Conservation (phyloP, 352 stramenopile species). For the Plasmopara halstedii region DNA sequence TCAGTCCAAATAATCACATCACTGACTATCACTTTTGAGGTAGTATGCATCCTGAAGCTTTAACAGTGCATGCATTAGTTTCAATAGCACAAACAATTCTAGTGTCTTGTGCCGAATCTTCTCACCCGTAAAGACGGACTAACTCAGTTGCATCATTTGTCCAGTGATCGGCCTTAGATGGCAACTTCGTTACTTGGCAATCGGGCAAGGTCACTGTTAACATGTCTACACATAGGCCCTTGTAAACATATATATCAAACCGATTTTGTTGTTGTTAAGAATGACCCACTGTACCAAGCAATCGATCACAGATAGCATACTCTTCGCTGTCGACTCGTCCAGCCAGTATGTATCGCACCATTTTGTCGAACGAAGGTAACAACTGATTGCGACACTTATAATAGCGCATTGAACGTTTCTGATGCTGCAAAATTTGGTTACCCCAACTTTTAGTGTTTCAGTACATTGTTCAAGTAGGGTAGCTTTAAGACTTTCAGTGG, state of each 20-base stretch:
- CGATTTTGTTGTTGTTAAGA: background rate
- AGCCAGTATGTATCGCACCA: conserved; percentile 55
- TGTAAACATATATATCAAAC: background rate
- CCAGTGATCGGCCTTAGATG: conserved; percentile 41
- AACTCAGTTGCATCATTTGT: conserved; percentile 34
- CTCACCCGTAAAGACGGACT: conserved; percentile 40
- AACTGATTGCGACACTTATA: background rate
- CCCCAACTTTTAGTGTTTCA: too few relatives aligned
- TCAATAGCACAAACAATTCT: conserved; percentile 1
- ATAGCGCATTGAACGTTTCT: too few relatives aligned
- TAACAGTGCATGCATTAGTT: background rate
- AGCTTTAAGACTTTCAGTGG: too few relatives aligned
- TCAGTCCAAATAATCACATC: conserved; percentile 66
- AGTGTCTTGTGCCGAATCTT: background rate
- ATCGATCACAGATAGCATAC: conserved; percentile 63
- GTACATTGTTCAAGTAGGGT: too few relatives aligned
- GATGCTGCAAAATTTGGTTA: too few relatives aligned
- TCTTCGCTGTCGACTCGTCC: conserved; percentile 62
- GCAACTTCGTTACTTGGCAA: conserved; percentile 44
- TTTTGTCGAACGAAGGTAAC: conserved; percentile 1
- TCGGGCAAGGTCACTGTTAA: conserved; percentile 41
- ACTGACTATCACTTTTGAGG: conserved; percentile 39
- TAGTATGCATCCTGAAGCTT: conserved; percentile 29
- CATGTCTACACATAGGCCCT: conserved; percentile 31
- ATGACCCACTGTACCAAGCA: conserved; percentile 35